Percentiles rank a stretch among this genome's conserved stretches.
phyloP scores from a whole-genome alignment of 768 basidiomycete species.

The Mycena epipterygia region DNA sequence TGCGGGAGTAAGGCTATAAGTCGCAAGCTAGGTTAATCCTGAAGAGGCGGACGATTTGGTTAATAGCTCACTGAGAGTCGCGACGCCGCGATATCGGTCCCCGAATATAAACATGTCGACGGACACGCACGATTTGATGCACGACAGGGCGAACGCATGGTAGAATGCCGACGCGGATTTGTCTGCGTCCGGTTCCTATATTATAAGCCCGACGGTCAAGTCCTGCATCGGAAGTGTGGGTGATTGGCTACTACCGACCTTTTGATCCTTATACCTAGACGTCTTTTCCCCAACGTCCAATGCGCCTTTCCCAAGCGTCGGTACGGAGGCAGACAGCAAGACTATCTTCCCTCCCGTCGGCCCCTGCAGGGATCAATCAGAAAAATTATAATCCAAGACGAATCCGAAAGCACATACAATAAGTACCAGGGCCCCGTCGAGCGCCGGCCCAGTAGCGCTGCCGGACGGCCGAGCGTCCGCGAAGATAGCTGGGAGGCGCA shows the following conservation, averaged over 20 bases:
- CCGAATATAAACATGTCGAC: constrained; percentile 82
- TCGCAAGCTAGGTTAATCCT: not conserved
- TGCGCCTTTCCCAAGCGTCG: constrained; percentile 70
- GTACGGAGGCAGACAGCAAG: constrained; percentile 66
- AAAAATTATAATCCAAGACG: constrained; percentile 55
- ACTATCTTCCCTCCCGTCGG: constrained; percentile 76
- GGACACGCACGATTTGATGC: constrained; percentile 73
- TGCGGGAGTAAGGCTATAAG: constrained; percentile 70
- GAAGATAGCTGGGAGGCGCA: constrained; percentile 74
- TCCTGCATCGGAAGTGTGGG: too few relatives aligned
- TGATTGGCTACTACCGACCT: not conserved
- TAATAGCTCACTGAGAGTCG: constrained; percentile 67
- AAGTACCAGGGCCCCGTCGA: constrained; percentile 1
- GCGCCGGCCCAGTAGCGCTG: constrained; percentile 27
- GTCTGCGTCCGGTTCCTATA: constrained; percentile 67
- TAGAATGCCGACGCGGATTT: constrained; percentile 73
- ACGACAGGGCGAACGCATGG: constrained; percentile 78
- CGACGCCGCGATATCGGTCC: constrained; percentile 71
- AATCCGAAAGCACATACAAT: not conserved
- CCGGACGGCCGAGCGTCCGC: constrained; percentile 28
- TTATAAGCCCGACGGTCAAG: too few relatives aligned
- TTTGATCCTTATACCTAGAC: not conserved
- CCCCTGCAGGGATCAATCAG: constrained; percentile 48
- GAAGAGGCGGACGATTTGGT: not conserved
- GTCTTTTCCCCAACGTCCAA: constrained; percentile 52